These are phyloP conservation scores for Leishmania aethiopica DNA, from an alignment of 208 protist species.

Conservation along the genomic window DNA sequence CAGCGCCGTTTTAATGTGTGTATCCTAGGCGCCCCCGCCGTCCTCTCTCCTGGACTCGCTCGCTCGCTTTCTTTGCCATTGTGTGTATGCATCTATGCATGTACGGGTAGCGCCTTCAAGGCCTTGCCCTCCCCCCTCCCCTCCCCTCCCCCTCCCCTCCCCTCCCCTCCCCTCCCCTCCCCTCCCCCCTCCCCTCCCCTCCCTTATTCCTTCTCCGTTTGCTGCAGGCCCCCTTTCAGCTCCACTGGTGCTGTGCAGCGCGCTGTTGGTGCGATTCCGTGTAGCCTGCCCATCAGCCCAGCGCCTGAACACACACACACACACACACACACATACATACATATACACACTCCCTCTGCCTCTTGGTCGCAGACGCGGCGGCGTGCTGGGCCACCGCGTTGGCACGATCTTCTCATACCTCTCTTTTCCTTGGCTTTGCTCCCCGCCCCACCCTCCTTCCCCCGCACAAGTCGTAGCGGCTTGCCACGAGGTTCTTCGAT, in stretches of 20 bases:
- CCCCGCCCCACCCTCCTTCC: not conserved
- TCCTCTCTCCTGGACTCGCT: too few species aligned
- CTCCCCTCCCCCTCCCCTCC: not conserved
- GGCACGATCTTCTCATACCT: not conserved
- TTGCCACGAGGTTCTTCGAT: conserved; percentile 61
- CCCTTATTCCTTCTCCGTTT: too few species aligned
- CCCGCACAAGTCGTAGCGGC: not conserved
- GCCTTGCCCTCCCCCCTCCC: not conserved
- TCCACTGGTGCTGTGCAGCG: too few species aligned
- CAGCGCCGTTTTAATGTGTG: not conserved
- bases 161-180: not conserved
- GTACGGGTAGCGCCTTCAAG: too few species aligned
- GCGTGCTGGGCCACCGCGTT: not conserved
- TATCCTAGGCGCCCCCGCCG: not conserved
- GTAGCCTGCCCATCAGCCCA: too few species aligned
- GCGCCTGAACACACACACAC: too few species aligned
- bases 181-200: not conserved
- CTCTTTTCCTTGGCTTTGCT: not conserved
- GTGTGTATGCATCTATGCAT: too few species aligned
- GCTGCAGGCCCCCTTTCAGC: too few species aligned
- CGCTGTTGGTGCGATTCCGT: too few species aligned
- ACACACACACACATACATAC: not conserved
- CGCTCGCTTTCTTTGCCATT: too few species aligned
- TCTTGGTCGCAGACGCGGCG: not conserved
- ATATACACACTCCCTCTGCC: not conserved